Evolutionary conservation across 2,329 filamentous ascomycete genomes (phyloP), one percentile per base, ranked within the genome.

Genomic region (Alternaria viburni): DNA sequence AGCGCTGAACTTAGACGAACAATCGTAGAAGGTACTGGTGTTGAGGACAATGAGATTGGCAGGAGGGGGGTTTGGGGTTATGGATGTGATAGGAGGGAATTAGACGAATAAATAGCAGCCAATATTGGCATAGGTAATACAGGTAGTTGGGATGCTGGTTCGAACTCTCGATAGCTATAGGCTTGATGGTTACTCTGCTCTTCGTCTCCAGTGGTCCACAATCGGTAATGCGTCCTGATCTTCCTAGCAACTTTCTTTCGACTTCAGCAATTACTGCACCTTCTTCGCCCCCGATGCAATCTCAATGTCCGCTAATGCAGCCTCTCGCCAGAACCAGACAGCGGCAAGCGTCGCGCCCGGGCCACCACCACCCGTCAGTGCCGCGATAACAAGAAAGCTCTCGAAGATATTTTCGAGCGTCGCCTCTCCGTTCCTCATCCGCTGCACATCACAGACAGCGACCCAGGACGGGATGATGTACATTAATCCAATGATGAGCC

Each of bases 301-400:
- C 58, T 70, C 67, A 17, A 70, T 54, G 3, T 61, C 41, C 5
- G 57, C 65, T 49, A 70, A 4, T 15, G 69, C 65, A n/a, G 64
- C 56, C 47, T 69, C 67, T 19, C 69, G 57, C 65, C 65, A 71
- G 7, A 57, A 67, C 69, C 69, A 71, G 19, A 66, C 59, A 5
- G 52, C 67, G 10, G 61, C 54, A 13, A 71, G 55, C 5, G 65
- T 58, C 4, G 67, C 69, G 4, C 46, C 63, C 3, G 69, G 69
- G 0, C 69, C 69, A 7, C 65, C 63, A 9, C 66, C 28, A 17
- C 62, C 43, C 5, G 60, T 57, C 36, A 71, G 50, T 0, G 59
- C 54, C 15, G 56, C 32, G 7, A 61, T 41, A 10, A 54, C 28
- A 36, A 66, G 55, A 5, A 65, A 56, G 5, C 59, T 61, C 50